Evolutionary conservation across 2,329 filamentous ascomycete genomes (phyloP).

Genomic region (Purpureocillium lavendulum): DNA sequence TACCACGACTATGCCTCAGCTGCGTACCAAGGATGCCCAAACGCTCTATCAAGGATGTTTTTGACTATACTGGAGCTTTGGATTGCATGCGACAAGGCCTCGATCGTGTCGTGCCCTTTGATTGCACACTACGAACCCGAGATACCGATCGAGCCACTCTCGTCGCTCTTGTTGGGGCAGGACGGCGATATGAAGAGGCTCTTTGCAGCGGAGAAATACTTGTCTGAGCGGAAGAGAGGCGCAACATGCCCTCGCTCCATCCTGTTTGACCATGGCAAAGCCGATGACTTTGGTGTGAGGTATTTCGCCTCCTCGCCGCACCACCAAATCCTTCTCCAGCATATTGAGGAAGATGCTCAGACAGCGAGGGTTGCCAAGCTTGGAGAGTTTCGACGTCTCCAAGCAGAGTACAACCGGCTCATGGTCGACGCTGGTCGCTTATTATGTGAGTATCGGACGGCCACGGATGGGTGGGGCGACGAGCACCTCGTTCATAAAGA

Average conservation of each 20-base stretch:
- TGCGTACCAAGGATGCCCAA: constrained; percentile 30
- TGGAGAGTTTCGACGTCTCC: not conserved
- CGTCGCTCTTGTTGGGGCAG: not conserved
- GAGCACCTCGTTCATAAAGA: not conserved
- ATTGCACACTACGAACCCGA: not conserved
- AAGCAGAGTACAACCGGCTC: not conserved
- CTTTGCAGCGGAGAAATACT: not conserved
- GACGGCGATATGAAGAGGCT: not conserved
- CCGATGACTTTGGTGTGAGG: not conserved
- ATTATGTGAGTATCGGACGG: not conserved
- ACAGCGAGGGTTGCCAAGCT: not conserved
- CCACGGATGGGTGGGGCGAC: not conserved
- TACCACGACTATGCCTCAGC: constrained; percentile 21
- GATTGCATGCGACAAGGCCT: constrained; percentile 29
- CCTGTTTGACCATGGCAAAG: not conserved
- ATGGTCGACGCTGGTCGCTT: not conserved
- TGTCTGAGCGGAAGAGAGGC: not conserved
- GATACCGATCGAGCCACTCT: not conserved
- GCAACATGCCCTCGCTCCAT: not conserved
- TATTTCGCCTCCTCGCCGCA: not conserved
- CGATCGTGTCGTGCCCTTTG: not conserved
- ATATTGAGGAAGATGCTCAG: not conserved
- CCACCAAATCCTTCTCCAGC: not conserved
- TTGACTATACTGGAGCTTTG: constrained; percentile 47
- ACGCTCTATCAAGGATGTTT: constrained; percentile 40